Conservation (phyloP, 345 rosid species). For the Nasturtium officinale region DNA sequence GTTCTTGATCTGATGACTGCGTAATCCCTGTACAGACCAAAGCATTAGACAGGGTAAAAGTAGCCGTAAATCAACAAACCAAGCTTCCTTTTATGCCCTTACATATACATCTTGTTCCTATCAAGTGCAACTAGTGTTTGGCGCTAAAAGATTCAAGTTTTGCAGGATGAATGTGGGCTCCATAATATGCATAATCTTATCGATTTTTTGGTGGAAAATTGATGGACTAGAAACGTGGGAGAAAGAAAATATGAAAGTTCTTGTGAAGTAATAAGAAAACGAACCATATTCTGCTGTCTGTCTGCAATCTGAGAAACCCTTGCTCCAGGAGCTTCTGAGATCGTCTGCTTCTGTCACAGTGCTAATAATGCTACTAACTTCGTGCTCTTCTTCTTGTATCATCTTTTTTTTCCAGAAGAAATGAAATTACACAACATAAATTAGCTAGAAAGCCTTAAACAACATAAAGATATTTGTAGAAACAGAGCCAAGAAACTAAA, state of each 20-base stretch:
- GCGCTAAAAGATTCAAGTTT: conserved; percentile 16
- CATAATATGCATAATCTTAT: conserved; percentile 7
- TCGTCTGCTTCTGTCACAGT: conserved; percentile 50
- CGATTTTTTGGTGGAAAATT: background rate
- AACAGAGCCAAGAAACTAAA: conserved; percentile 4
- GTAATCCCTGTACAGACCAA: conserved; percentile 30
- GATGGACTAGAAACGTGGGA: background rate
- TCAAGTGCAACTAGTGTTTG: background rate
- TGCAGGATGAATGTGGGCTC: conserved; percentile 1
- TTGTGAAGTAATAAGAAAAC: background rate
- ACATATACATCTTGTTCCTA: background rate
- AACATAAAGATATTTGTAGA: background rate
- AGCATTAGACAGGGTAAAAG: conserved; percentile 10
- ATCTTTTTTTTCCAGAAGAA: conserved; percentile 23
- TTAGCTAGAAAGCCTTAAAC: background rate
- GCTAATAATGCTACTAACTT: conserved; percentile 49
- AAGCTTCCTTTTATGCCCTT: conserved; percentile 12
- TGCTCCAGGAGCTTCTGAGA: conserved; percentile 43
- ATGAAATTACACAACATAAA: conserved; percentile 11
- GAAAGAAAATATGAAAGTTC: background rate
- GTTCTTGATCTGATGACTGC: conserved; percentile 34
- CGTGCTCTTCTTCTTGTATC: conserved; percentile 45
- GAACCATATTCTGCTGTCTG: conserved; percentile 31
- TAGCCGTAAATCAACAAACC: background rate
- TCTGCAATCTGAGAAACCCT: conserved; percentile 47